Percentiles rank a stretch among this genome's conserved stretches.
Evolutionary conservation across 2,329 filamentous ascomycete genomes (phyloP).

Genomic region (Penicillium palitans): DNA sequence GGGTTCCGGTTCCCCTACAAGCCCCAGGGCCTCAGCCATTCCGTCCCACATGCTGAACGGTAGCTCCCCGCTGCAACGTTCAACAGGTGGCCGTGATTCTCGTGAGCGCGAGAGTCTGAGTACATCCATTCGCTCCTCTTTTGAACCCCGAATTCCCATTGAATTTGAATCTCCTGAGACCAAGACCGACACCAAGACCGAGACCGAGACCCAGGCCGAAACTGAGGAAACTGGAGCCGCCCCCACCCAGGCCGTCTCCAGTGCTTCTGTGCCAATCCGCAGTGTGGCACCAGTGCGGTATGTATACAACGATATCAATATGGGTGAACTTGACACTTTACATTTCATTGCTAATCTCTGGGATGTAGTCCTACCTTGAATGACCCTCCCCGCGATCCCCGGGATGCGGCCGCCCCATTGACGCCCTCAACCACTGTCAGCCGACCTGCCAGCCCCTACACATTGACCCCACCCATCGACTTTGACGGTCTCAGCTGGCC

Average conservation of each 20-base stretch:
- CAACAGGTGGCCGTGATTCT: slow-evolving; percentile 51
- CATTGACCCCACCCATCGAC: slow-evolving; percentile 51
- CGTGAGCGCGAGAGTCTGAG: slow-evolving; percentile 59
- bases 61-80: slow-evolving; percentile 50
- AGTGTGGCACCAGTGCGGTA: slow-evolving; percentile 30
- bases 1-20: slow-evolving; percentile 48
- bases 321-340: background rate
- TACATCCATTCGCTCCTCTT: slow-evolving; percentile 60
- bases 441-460: slow-evolving; percentile 53
- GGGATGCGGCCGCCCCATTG: slow-evolving; percentile 52
- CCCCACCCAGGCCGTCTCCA: slow-evolving; percentile 18
- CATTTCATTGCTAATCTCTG: slow-evolving; percentile 8
- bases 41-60: slow-evolving; percentile 60
- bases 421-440: slow-evolving; percentile 55
- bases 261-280: slow-evolving; percentile 13
- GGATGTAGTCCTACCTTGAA: slow-evolving; percentile 37
- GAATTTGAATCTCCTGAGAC: slow-evolving; percentile 29
- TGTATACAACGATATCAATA: background rate
- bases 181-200: slow-evolving; percentile 18
- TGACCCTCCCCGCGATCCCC: slow-evolving; percentile 54
- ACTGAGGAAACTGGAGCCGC: slow-evolving; percentile 11
- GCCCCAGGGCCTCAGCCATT: slow-evolving; percentile 53
- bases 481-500: slow-evolving; percentile 56
- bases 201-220: slow-evolving; percentile 19
- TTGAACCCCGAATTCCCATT: slow-evolving; percentile 43